Evolutionary conservation across 2,329 filamentous ascomycete species (phyloP), one percentile per base, ranked within the genome.

Genomic region (Pyricularia grisea): DNA sequence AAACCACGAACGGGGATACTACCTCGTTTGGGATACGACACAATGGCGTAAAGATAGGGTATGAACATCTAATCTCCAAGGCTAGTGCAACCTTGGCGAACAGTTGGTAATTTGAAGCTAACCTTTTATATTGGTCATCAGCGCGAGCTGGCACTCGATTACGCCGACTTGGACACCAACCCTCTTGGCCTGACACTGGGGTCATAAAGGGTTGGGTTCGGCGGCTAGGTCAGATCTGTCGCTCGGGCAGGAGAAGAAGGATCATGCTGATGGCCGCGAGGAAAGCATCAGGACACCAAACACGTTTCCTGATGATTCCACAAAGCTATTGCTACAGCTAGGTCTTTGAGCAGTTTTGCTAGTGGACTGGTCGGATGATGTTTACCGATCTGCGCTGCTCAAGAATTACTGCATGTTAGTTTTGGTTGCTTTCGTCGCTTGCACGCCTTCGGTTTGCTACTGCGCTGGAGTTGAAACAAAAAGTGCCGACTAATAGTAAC

Each of bases 11-110:
- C 84, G 87, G 70, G 88, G 88, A 0, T 90, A 85, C 77, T 90
- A 90, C 75, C 84, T 90, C 70, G 83, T 90, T 69, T 90, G 88
- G 84, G 87, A 89, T 73, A 84, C 85, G 10, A 79, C 78, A n/a
- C 81, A 80, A 68, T 90, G 88, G 88, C 82, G 83, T 66, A 87
- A 88, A 76, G 86, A 89, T 72, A 81, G 87, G 71, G 88, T 90
- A 82, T 76, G 86, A 81, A n/a, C 3, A 50, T n/a, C 2, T 50
- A n/a, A 50, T 20, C 14, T n/a, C 17, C n/a, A 58, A 61, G 60
- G 6, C 50, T 33, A 33, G 30, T 33, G 28, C 61, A 28, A 66
- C n/a, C 68, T 60, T 50, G 4, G 28, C 67, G 50, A 55, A 25
- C 27, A 17, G 10, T 6, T 66, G 31, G 33, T 30, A 61, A 25